Conservation (phyloP, 2,329 filamentous ascomycete genomes). For the Sphaceloma murrayae region DNA sequence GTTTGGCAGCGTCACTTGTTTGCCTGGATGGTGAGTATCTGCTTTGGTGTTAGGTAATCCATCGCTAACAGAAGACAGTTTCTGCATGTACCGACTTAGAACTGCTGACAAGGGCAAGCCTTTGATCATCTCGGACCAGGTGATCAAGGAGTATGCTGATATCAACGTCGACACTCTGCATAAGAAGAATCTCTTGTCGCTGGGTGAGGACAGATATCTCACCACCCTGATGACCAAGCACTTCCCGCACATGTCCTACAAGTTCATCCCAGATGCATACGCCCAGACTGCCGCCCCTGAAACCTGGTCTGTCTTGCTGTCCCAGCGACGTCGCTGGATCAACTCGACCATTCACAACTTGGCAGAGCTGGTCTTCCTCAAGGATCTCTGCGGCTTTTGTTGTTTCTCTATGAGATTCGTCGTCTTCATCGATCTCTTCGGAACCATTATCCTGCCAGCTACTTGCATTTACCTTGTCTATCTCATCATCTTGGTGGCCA, state of each 20-base stretch:
- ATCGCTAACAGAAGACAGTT: conserved; percentile 48
- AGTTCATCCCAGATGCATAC: conserved; percentile 88
- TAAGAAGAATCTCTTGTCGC: conserved; percentile 83
- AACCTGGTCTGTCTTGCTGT: conserved; percentile 85
- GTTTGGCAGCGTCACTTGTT: conserved; percentile 95
- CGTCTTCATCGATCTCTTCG: conserved; percentile 86
- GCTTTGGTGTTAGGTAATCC: background rate
- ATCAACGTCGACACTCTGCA: conserved; percentile 89
- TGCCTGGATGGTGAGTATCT: conserved; percentile 87
- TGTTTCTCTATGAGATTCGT: conserved; percentile 97
- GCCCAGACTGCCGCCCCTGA: conserved; percentile 91
- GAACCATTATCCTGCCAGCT: conserved; percentile 83
- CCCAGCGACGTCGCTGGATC: conserved; percentile 98
- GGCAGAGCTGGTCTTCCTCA: conserved; percentile 77
- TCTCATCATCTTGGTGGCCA: conserved; percentile 70
- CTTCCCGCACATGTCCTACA: conserved; percentile 91
- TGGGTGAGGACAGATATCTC: conserved; percentile 93
- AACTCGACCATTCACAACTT: conserved; percentile 98
- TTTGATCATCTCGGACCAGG: conserved; percentile 79
- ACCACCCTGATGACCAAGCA: conserved; percentile 98
- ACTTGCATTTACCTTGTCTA: conserved; percentile 81
- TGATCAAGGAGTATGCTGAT: conserved; percentile 82
- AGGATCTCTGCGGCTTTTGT: conserved; percentile 97
- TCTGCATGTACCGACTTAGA: conserved; percentile 95
- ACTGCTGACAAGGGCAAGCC: conserved; percentile 91